Evolutionary conservation across 495 filamentous ascomycete species (phyloP).

Genomic region (Tuber calosporum): DNA sequence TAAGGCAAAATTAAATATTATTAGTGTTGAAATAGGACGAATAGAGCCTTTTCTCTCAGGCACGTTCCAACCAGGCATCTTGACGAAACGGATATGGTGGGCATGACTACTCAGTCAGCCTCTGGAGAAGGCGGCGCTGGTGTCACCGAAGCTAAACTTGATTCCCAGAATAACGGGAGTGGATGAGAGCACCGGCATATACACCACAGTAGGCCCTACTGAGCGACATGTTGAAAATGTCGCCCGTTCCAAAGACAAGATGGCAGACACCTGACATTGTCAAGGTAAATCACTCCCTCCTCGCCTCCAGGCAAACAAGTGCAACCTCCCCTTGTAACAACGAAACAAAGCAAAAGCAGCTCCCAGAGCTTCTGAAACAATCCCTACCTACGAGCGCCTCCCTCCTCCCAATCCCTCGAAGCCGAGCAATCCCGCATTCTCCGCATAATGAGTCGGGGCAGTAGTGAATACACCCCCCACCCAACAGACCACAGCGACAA

Average conservation of each 20-base stretch:
- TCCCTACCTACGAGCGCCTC: conserved; percentile 94
- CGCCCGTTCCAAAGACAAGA: conserved; percentile 74
- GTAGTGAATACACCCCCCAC: conserved; percentile 49
- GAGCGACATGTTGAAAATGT: conserved; percentile 73
- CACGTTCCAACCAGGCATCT: conserved; percentile 78
- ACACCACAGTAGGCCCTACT: conserved; percentile 54
- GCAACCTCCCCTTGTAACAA: conserved; percentile 44
- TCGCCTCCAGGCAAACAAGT: background rate
- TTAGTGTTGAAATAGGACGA: conserved; percentile 50
- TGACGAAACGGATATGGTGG: conserved; percentile 61
- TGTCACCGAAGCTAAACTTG: conserved; percentile 63
- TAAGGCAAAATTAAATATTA: conserved; percentile 8
- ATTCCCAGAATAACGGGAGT: conserved; percentile 46
- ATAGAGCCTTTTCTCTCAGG: conserved; percentile 78
- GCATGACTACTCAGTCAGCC: conserved; percentile 58
- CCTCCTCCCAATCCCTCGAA: conserved; percentile 50
- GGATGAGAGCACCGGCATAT: conserved; percentile 46
- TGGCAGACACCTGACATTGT: conserved; percentile 94
- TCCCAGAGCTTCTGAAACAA: conserved; percentile 85
- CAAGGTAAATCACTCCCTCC: conserved; percentile 47
- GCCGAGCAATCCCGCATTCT: conserved; percentile 52
- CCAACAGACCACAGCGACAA: conserved; percentile 41
- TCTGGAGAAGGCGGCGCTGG: conserved; percentile 76
- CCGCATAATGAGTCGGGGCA: conserved; percentile 45
- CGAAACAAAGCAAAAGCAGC: conserved; percentile 92